Conservation (phyloP, 176 grass and related monocot genomes). For the Sorghum bicolor region Sorghum_bicolor_NCBIv3 NC_012878.2:49652501-49653000, state of each 20-base stretch:
- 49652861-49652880: background rate
- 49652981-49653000: constrained; percentile 50
- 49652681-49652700: background rate
- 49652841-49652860: constrained; percentile 24
- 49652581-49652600: too few relatives aligned
- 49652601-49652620: too few relatives aligned
- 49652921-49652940: constrained; percentile 50
- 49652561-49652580: too few relatives aligned
- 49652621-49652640: background rate
- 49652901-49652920: constrained; percentile 53
- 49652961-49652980: constrained; percentile 59
- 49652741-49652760: background rate
- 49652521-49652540: too few relatives aligned
- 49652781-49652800: background rate
- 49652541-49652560: too few relatives aligned
- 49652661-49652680: background rate
- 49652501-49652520: too few relatives aligned
- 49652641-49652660: background rate
- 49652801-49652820: background rate
- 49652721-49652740: background rate
- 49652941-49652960: constrained; percentile 39
- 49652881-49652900: constrained; percentile 34
- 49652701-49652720: background rate
- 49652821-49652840: background rate
- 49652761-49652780: background rate